Conservation (phyloP, 2,329 filamentous ascomycete species). For the Sporothrix pallida region DNA sequence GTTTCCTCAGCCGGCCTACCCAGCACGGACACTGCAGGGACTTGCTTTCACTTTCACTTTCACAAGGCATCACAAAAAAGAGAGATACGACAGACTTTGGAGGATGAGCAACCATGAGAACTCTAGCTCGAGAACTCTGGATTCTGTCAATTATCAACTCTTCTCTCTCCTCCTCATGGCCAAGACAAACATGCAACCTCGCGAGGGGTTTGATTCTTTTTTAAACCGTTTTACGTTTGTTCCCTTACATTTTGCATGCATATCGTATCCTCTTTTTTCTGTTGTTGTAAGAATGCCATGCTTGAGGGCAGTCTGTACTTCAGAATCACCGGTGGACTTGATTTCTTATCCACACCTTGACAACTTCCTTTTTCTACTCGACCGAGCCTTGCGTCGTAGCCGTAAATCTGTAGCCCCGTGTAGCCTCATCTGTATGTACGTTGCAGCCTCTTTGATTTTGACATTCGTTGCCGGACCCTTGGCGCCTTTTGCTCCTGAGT, state of each 20-base stretch:
- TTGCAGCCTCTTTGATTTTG: slow-evolving; percentile 8
- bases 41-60: background rate
- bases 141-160: too few relatives aligned
- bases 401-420: background rate
- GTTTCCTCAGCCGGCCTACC: background rate
- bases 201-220: slow-evolving; percentile 19
- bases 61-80: background rate
- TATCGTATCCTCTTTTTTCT: background rate
- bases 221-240: slow-evolving; percentile 1
- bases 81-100: background rate
- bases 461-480: background rate
- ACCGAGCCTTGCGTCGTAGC: slow-evolving; percentile 15
- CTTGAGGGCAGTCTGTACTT: background rate
- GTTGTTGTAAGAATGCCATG: background rate
- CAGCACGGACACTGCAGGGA: slow-evolving; percentile 8
- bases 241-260: slow-evolving; percentile 1
- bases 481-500: background rate
- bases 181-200: slow-evolving; percentile 4
- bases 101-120: background rate
- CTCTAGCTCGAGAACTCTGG: too few relatives aligned
- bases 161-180: too few relatives aligned
- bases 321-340: background rate
- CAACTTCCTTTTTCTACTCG: background rate
- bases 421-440: background rate
- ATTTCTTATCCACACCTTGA: background rate